A percentile compares a stretch with the other conserved stretches of the same genome.
phyloP scores from a whole-genome alignment of 768 basidiomycete species.

The Brasilioporus rufonigricans region DNA sequence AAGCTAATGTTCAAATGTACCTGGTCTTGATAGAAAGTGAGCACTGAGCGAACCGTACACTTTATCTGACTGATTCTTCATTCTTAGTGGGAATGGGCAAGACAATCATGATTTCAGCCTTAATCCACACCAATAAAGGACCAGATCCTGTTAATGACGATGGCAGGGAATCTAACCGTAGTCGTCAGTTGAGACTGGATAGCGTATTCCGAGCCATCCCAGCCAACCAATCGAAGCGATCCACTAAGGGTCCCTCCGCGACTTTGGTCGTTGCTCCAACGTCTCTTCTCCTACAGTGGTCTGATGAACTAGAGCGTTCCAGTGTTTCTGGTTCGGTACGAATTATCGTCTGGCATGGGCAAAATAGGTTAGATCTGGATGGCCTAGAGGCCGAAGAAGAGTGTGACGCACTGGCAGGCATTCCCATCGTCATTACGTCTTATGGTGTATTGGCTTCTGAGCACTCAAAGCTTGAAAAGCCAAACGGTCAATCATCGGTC shows the following conservation, averaged over 20 bases:
- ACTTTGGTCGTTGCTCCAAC: conserved; percentile 94
- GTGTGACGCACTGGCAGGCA: conserved; percentile 40
- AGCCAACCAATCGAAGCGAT: conserved; percentile 29
- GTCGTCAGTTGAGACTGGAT: conserved; percentile 61
- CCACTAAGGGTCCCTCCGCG: conserved; percentile 44
- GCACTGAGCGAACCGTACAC: conserved; percentile 16
- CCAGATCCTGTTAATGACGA: conserved; percentile 38
- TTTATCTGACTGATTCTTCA: conserved; percentile 3
- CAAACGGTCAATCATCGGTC: conserved; percentile 50
- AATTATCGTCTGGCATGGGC: conserved; percentile 83
- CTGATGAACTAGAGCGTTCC: conserved; percentile 85
- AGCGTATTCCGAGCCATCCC: conserved; percentile 54
- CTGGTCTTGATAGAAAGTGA: conserved; percentile 45
- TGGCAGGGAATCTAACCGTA: conserved; percentile 34
- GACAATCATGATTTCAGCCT: conserved; percentile 88
- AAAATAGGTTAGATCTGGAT: conserved; percentile 75
- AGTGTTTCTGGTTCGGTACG: conserved; percentile 67
- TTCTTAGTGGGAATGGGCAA: conserved; percentile 90
- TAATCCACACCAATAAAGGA: conserved; percentile 76
- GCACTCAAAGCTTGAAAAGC: conserved; percentile 66
- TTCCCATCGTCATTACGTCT: conserved; percentile 86
- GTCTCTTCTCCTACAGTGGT: conserved; percentile 89
- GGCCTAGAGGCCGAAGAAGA: conserved; percentile 55
- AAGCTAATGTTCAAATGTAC: conserved; percentile 7
- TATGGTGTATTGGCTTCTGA: conserved; percentile 93